These are phyloP conservation scores for Talaromyces stipitatus DNA, from an alignment of 495 filamentous ascomycete species.

Conservation along the genomic window DNA sequence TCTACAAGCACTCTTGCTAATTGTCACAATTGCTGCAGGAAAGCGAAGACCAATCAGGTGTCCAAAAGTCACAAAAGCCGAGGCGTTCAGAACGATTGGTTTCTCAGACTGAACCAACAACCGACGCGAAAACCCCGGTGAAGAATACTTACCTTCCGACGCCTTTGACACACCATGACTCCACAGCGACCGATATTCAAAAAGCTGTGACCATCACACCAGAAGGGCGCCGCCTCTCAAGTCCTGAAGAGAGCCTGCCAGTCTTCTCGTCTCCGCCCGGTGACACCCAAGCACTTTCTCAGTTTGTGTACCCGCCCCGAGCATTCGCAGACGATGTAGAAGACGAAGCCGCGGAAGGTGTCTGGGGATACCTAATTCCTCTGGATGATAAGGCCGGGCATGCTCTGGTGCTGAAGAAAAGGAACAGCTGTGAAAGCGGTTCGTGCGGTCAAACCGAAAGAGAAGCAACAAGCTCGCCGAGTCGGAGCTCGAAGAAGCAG, in stretches of 20 bases:
- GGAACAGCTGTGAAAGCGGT: slow-evolving; percentile 46
- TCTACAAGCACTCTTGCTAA: background rate
- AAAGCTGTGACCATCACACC: slow-evolving; percentile 71
- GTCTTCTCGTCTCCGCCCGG: slow-evolving; percentile 58
- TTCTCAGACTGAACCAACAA: slow-evolving; percentile 31
- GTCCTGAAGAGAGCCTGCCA: slow-evolving; percentile 54
- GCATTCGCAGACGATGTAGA: slow-evolving; percentile 72
- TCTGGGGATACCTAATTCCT: slow-evolving; percentile 93
- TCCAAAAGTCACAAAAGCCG: slow-evolving; percentile 42
- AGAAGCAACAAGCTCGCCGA: slow-evolving; percentile 46
- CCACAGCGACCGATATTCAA: slow-evolving; percentile 52
- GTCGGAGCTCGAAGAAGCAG: slow-evolving; percentile 1
- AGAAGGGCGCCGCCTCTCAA: slow-evolving; percentile 36
- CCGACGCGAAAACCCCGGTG: slow-evolving; percentile 44
- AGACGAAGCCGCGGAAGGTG: slow-evolving; percentile 73
- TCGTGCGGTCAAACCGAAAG: slow-evolving; percentile 14
- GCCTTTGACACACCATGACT: slow-evolving; percentile 63
- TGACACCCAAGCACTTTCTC: slow-evolving; percentile 64
- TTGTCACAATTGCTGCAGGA: slow-evolving; percentile 17
- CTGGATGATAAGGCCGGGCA: slow-evolving; percentile 60
- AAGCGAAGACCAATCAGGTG: slow-evolving; percentile 26
- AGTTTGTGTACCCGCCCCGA: slow-evolving; percentile 70
- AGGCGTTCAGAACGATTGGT: slow-evolving; percentile 45
- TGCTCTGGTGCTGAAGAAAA: slow-evolving; percentile 64
- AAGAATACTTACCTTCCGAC: slow-evolving; percentile 70